Evolutionary conservation across 805 yeast genomes (phyloP), one percentile per base, ranked within the genome.

Genomic region (Zygoascus flipseniorum): DNA sequence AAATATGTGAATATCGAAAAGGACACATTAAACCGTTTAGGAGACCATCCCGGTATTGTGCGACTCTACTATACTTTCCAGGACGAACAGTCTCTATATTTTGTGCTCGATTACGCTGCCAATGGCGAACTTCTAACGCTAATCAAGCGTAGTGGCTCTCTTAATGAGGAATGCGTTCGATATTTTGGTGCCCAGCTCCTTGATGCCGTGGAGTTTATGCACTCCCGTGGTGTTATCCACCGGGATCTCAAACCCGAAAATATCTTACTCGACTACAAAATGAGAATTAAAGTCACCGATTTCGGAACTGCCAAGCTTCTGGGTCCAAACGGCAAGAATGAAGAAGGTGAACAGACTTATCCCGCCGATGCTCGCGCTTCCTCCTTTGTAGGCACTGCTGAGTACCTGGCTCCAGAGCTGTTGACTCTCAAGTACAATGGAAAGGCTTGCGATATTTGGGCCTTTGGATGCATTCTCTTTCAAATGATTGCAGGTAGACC

Each of bases 311-410:
- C 98, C 1, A 89, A 87, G 66, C 72, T 88, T 5, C 70, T 87
- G 14, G 79, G 78, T 31, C 51, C 64, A 18, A 57, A 61, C 42
- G 59, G 60, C 16, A 35, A 44, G 10, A 50, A 54, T 28, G 60
- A 60, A 23, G 52, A 54, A 31, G 74, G 58, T 5, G 56, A 57
- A 18, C 56, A 55, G 11, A 57, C 56, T 13, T 66, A 65, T 52
- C 71, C 69, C 1, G 67, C 64, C n/a, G 75, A 70, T 31, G 71
- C 66, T 37, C 70, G 74, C 14, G 69, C 73, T 18, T 64, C 65
- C 5, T 89, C 97, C 0, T 93, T 92, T 72, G 98, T 92, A 2
- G 99, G 99, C 0, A 92, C 99, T 0, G 98, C 98, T 0, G 97
- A 90, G 65, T 90, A 90, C 64, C 97, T 93, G 2, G 84, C 96